Base-by-base conservation (phyloP, 2,329 filamentous ascomycete species). In the Macroventuria anomochaeta region DNA sequence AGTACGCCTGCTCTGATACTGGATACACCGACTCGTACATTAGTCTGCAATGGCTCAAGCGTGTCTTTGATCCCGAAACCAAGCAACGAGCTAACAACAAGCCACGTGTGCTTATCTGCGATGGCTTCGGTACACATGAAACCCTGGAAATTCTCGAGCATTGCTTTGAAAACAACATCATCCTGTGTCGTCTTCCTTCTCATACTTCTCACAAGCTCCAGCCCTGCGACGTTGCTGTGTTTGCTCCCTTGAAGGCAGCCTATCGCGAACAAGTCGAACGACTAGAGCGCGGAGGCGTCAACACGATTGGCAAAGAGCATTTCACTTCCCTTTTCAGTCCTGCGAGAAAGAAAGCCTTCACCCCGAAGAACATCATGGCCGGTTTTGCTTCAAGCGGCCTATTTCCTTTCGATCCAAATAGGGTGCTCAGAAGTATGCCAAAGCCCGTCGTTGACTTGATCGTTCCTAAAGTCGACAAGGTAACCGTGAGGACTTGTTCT, bases 71-170 rank as follows among this genome's bases (percentile, higher is more conserved):
- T n/a, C n/a, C n/a, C n/a, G n/a, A n/a, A n/a, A n/a, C n/a, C n/a
- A n/a, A n/a, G n/a, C n/a, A 12, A 44, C 53, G 46, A 47, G 71
- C 69, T 47, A 61, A 71, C 23, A 28, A 59, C 11, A 70, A 64
- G 51, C 71, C 61, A 55, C 23, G 23, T 8, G 23, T 25, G 8
- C 23, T 25, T 5, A 25, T 25, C 23, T 25, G 23, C 23, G 23
- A 77, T 50, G 60, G 74, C 40, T 75, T 76, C 42, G 60, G 62
- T 12, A 71, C 64, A 25, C 68, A 77, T 51, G 62, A 76, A 51
- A 70, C 68, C 7, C 69, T 73, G 31, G 64, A 76, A n/a, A 31
- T 73, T 36, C 34, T 67, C 51, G 64, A 68, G 55, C 68, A 62
- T 51, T 74, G 62, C 57, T 67, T 71, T 47, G 56, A 63, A 42